These are phyloP conservation scores for Tolypocladium amazonense DNA, from an alignment of 2,329 filamentous ascomycete genomes.

Conservation along the genomic window DNA sequence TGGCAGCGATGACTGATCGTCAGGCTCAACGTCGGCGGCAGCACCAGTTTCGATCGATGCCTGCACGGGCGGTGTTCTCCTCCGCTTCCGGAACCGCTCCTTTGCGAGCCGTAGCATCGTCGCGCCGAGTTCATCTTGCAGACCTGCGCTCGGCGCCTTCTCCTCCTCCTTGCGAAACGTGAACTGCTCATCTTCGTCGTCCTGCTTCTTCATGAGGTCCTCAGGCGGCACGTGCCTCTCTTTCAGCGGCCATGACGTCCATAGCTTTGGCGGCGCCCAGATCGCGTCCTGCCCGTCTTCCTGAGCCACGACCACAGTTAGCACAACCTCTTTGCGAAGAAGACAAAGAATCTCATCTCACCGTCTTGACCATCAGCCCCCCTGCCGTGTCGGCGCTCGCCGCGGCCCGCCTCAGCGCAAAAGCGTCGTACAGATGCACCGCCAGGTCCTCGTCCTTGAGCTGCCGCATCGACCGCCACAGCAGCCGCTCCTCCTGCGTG, in stretches of 20 bases:
- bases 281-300: constrained; percentile 17
- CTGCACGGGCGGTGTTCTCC: constrained; percentile 4
- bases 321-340: background rate
- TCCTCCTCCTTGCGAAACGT: constrained; percentile 35
- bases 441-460: constrained; percentile 56
- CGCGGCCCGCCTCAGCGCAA: constrained; percentile 46
- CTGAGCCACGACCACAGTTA: constrained; percentile 5
- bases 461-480: constrained; percentile 53
- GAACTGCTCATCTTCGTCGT: constrained; percentile 38
- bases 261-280: constrained; percentile 47
- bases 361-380: constrained; percentile 17
- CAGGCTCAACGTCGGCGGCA: background rate
- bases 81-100: constrained; percentile 40
- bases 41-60: constrained; percentile 5
- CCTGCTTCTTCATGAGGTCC: constrained; percentile 34
- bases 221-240: constrained; percentile 49
- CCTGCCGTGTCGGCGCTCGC: constrained; percentile 14
- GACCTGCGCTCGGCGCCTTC: constrained; percentile 41
- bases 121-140: constrained; percentile 64
- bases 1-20: constrained; percentile 3
- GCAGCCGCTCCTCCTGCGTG: constrained; percentile 51
- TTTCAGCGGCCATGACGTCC: constrained; percentile 80
- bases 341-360: background rate
- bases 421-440: constrained; percentile 70
- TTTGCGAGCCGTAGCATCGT: constrained; percentile 57